phyloP scores from a whole-genome alignment of 108 stramenopile genomes.

The Pseudonitzschia multistriata region DNA sequence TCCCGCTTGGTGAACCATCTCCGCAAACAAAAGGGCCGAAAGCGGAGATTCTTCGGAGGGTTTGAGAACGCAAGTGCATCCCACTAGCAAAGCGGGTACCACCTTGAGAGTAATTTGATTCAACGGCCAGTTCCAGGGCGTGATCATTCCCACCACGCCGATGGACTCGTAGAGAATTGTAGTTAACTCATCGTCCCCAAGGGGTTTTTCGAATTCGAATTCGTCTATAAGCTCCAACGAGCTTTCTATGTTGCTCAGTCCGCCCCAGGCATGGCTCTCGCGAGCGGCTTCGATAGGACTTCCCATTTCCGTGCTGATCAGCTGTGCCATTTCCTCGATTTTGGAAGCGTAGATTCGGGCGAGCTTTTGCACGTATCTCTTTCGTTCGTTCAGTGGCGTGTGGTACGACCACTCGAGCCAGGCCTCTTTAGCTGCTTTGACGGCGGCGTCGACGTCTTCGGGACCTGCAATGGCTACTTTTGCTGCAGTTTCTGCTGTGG shows the following conservation, averaged over 20 bases:
- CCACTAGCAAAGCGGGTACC: constrained; percentile 82
- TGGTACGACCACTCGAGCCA: constrained; percentile 13
- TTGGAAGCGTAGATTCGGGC: constrained; percentile 5
- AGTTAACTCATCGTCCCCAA: neutral
- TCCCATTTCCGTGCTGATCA: constrained; percentile 38
- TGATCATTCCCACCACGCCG: constrained; percentile 72
- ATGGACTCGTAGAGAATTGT: constrained; percentile 57
- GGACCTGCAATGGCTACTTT: constrained; percentile 8
- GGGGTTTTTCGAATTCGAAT: constrained; percentile 18
- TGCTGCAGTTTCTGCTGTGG: constrained; percentile 17
- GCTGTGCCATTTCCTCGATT: constrained; percentile 34
- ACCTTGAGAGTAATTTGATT: constrained; percentile 55
- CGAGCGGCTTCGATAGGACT: constrained; percentile 30
- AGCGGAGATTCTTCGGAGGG: constrained; percentile 86
- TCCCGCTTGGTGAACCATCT: constrained; percentile 77
- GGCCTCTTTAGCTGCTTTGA: constrained; percentile 23
- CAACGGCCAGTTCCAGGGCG: constrained; percentile 91
- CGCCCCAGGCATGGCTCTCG: constrained; percentile 26
- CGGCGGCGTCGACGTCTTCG: constrained; percentile 23
- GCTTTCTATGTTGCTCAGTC: constrained; percentile 15
- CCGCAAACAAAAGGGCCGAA: constrained; percentile 56
- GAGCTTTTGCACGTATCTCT: constrained; percentile 14
- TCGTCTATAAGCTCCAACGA: constrained; percentile 10
- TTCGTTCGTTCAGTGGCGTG: constrained; percentile 10
- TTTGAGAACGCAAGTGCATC: constrained; percentile 87